These are phyloP conservation scores for Wickerhamomyces ciferrii DNA, from an alignment of 805 yeast species.

Conservation along the genomic window DNA sequence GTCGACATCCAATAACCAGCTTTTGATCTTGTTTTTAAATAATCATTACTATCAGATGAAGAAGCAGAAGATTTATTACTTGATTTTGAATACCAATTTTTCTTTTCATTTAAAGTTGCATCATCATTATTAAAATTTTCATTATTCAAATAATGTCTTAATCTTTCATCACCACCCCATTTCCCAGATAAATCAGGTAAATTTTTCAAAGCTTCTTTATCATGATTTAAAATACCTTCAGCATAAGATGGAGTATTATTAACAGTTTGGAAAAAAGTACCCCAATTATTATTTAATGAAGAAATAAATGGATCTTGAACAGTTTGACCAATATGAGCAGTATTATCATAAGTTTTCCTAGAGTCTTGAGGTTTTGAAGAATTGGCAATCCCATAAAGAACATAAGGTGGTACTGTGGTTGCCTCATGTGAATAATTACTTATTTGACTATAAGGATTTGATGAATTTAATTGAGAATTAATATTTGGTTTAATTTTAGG, in stretches of 20 bases:
- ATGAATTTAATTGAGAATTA: background rate
- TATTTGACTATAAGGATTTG: constrained; percentile 15
- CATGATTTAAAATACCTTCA: constrained; percentile 17
- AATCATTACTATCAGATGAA: constrained; percentile 21
- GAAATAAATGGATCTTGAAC: constrained; percentile 28
- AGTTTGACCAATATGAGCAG: background rate
- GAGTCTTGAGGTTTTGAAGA: constrained; percentile 11
- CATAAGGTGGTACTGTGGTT: constrained; percentile 58
- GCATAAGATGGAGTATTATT: constrained; percentile 35
- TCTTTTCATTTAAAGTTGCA: constrained; percentile 2
- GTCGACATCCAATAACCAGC: constrained; percentile 69
- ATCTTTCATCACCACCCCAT: constrained; percentile 72
- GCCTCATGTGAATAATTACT: constrained; percentile 33
- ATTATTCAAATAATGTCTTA: constrained; percentile 44
- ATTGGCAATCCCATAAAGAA: constrained; percentile 44
- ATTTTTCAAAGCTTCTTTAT: constrained; percentile 18
- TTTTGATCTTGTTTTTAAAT: constrained; percentile 40
- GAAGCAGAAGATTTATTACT: background rate
- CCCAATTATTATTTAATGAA: constrained; percentile 44
- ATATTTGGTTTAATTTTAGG: background rate
- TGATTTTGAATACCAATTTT: constrained; percentile 4
- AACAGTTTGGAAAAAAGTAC: constrained; percentile 40
- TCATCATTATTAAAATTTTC: constrained; percentile 13
- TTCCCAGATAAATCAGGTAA: constrained; percentile 40
- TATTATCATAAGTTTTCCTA: constrained; percentile 18